A percentile compares a stretch with the other conserved stretches of the same genome.
Evolutionary conservation across 2,329 filamentous ascomycete species (phyloP).

Genomic region (Exophiala oligosperma): DNA sequence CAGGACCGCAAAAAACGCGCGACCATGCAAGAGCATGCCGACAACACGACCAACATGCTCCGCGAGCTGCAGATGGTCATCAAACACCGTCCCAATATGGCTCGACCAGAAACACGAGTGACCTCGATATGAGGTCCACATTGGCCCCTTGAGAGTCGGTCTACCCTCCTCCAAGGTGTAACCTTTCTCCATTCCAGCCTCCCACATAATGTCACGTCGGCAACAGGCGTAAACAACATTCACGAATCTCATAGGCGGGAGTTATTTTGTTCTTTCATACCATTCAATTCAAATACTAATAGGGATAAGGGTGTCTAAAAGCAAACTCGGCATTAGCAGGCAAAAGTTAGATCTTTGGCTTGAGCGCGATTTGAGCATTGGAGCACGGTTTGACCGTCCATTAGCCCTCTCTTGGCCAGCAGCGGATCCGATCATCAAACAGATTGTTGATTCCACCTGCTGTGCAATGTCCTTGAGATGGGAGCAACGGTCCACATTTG

Average conservation of each 20-base stretch:
- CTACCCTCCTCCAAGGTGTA: not conserved
- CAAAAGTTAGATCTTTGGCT: not conserved
- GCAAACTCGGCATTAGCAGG: not conserved
- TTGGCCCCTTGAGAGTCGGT: not conserved
- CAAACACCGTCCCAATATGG: slow-evolving; percentile 50
- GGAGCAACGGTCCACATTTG: too few relatives aligned
- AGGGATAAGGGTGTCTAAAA: not conserved
- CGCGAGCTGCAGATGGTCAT: slow-evolving; percentile 91
- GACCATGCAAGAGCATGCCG: slow-evolving; percentile 68
- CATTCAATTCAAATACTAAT: not conserved
- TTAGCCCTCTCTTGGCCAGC: too few relatives aligned
- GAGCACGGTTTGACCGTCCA: too few relatives aligned
- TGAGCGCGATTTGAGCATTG: too few relatives aligned
- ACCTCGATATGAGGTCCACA: slow-evolving; percentile 41
- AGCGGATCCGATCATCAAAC: too few relatives aligned
- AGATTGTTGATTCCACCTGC: too few relatives aligned
- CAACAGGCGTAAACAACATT: not conserved
- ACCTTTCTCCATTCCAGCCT: not conserved
- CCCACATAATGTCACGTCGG: not conserved
- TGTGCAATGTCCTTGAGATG: too few relatives aligned
- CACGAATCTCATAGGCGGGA: not conserved
- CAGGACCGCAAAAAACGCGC: slow-evolving; percentile 80
- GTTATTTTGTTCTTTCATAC: not conserved
- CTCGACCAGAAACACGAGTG: slow-evolving; percentile 42
- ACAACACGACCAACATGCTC: slow-evolving; percentile 86